Conservation (phyloP, 768 basidiomycete species). For the Cubamyces lactineus region DNA sequence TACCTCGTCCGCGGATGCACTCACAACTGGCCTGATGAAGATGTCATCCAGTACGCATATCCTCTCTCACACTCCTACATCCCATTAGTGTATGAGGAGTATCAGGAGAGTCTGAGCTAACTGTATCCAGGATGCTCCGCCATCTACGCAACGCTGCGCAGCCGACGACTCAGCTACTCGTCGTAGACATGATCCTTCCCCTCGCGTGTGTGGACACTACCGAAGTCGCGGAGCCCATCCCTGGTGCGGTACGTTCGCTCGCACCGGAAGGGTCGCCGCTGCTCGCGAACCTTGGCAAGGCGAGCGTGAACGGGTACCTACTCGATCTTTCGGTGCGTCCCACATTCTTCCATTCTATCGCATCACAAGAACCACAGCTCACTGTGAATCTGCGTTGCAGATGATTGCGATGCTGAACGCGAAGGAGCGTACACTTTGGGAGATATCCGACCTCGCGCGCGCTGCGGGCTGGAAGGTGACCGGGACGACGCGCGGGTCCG, state of each 20-base stretch:
- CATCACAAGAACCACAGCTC: background rate
- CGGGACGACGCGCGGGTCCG: slow-evolving; percentile 56
- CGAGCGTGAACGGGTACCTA: slow-evolving; percentile 13
- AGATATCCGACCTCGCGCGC: slow-evolving; percentile 52
- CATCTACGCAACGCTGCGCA: slow-evolving; percentile 3
- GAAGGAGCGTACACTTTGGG: slow-evolving; percentile 66
- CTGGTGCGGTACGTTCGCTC: slow-evolving; percentile 12
- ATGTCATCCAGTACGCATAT: background rate
- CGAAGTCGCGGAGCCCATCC: background rate
- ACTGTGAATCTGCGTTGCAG: slow-evolving; percentile 37
- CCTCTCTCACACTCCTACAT: background rate
- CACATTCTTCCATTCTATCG: background rate
- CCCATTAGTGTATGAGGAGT: too few relatives aligned
- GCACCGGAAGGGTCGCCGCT: slow-evolving; percentile 19
- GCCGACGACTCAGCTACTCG: slow-evolving; percentile 12
- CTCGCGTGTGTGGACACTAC: slow-evolving; percentile 13
- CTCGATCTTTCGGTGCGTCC: slow-evolving; percentile 16
- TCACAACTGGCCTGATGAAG: slow-evolving; percentile 21
- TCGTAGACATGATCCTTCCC: slow-evolving; percentile 21
- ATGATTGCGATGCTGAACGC: slow-evolving; percentile 68
- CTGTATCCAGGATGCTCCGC: slow-evolving; percentile 11
- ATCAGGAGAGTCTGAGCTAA: background rate
- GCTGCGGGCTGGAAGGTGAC: slow-evolving; percentile 67
- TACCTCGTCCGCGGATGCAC: slow-evolving; percentile 15
- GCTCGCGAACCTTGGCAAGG: slow-evolving; percentile 22